Evolutionary conservation across 768 basidiomycete genomes (phyloP), one percentile per base, ranked within the genome.

Genomic region (Solioccasus polychromus): DNA sequence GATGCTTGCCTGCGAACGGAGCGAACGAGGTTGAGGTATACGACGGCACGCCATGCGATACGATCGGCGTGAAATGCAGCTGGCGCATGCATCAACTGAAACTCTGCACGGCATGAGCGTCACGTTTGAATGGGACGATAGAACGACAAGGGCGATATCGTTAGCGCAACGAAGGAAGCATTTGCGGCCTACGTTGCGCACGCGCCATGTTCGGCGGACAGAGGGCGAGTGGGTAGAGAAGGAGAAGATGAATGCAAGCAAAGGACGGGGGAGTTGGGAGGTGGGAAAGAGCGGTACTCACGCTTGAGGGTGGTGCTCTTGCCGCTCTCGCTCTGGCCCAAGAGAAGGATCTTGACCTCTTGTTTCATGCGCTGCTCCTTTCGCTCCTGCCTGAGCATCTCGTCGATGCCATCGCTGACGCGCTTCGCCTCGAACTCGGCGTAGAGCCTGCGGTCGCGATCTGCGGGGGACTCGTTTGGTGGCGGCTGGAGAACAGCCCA

Each of bases 251-350:
- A 29, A 29, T 29, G 12, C 28, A 29, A 29, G 7, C 8, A 12
- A 15, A 32, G 31, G 31, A 15, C n/a, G n/a, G n/a, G n/a, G n/a
- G n/a, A n/a, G n/a, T n/a, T n/a, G 31, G 14, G 31, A 7, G 14
- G 14, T 12, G 6, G 32, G 39, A 10, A 36, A 28, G 47, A 28
- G 30, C 42, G 37, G 45, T 40, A 82, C 88, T 79, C 73, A 90
- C 88, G 88, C 71, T 90, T 90, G 57, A 91, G 73, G 8, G 88
- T 88, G 8, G 89, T 92, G 61, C 85, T 88, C 73, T 91, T 92
- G 31, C 88, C 89, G 58, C 86, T 89, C 74, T 91, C 88, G 50
- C 88, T 90, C 75, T 92, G 89, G 41, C 89, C 89, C 32, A 92
- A 79, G 50, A 92, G 74, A 44, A 92, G 71, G 42, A 92, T 79